A percentile compares a stretch with the other conserved stretches of the same genome.
Conservation (phyloP, 2,329 filamentous ascomycete species). For the Fusarium udum region DNA sequence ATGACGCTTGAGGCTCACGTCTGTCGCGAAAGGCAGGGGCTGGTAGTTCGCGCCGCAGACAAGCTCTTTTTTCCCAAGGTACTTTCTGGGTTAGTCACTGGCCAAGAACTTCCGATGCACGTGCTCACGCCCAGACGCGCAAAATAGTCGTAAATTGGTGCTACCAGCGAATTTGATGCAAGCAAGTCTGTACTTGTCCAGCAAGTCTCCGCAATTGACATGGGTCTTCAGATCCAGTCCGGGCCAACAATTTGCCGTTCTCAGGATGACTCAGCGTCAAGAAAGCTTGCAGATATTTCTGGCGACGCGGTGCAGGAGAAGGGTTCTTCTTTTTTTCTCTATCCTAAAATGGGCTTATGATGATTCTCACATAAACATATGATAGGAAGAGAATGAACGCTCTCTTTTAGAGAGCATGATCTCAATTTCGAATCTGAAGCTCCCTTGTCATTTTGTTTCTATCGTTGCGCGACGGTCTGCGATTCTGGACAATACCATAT, state of each 20-base stretch:
- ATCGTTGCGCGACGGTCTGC: background rate
- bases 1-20: constrained; percentile 36
- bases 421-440: constrained; percentile 72
- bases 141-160: constrained; percentile 12
- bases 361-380: constrained; percentile 67
- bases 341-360: constrained; percentile 63
- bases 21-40: constrained; percentile 43
- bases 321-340: constrained; percentile 43
- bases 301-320: constrained; percentile 14
- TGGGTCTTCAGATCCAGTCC: constrained; percentile 11
- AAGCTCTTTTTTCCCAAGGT: constrained; percentile 28
- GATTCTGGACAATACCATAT: background rate
- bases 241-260: constrained; percentile 41
- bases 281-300: constrained; percentile 33
- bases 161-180: constrained; percentile 24
- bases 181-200: constrained; percentile 23
- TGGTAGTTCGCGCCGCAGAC: constrained; percentile 37
- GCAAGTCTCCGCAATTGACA: constrained; percentile 14
- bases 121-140: background rate
- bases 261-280: constrained; percentile 41
- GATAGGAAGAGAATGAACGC: constrained; percentile 77
- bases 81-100: constrained; percentile 32
- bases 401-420: constrained; percentile 65
- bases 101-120: constrained; percentile 16
- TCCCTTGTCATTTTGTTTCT: constrained; percentile 15